Evolutionary conservation across 345 rosid genomes (phyloP).

Genomic region (Citrus inodora): DNA sequence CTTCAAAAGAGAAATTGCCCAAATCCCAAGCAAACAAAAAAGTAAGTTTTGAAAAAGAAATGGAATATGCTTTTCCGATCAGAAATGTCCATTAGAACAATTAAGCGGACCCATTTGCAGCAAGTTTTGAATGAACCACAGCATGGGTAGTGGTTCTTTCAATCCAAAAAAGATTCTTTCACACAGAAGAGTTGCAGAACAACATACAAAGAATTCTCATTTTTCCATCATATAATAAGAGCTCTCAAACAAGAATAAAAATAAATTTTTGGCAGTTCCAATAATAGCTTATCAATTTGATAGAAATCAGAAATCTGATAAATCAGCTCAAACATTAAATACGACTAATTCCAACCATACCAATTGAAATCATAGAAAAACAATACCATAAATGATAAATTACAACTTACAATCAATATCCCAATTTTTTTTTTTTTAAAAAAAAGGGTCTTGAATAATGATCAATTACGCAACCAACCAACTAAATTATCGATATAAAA

Average conservation of each 20-base stretch:
- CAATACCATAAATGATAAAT: not conserved
- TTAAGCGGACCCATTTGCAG: not conserved
- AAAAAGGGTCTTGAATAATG: not conserved
- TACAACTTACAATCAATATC: not conserved
- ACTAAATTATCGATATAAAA: no score
- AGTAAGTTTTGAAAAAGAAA: not conserved
- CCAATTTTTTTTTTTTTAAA: not conserved
- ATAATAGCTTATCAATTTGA: not conserved
- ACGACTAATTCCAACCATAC: not conserved
- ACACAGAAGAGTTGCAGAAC: not conserved
- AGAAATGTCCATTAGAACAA: not conserved
- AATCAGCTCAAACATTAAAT: not conserved
- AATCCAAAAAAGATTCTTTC: not conserved
- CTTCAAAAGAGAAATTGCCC: conserved; percentile 15
- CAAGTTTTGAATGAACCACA: not conserved
- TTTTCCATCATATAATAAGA: not conserved
- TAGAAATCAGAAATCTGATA: not conserved
- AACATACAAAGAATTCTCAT: not conserved
- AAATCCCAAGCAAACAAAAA: not conserved
- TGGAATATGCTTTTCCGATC: not conserved
- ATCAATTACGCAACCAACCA: not conserved
- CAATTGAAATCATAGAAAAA: not conserved
- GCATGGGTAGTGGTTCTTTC: not conserved
- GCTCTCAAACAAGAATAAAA: not conserved
- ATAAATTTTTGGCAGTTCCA: not conserved